A percentile compares a stretch with the other conserved stretches of the same genome.
phyloP scores from a whole-genome alignment of 2,329 filamentous ascomycete species.

The Talaromyces amestolkiae region DNA sequence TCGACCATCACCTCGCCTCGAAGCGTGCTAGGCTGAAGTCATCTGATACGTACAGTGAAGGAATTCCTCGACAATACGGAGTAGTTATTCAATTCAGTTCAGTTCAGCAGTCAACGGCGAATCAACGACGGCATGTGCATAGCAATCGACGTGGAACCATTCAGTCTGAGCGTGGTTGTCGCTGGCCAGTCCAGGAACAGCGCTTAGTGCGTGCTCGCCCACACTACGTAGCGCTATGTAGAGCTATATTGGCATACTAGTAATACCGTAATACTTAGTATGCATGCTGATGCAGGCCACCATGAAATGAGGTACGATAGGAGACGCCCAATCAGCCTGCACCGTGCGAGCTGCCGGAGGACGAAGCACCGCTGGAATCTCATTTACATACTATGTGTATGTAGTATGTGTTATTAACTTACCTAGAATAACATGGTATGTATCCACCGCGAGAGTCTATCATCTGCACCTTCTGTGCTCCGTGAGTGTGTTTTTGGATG shows the following conservation, averaged over 20 bases:
- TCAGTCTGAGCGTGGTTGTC: not conserved
- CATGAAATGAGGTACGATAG: slow-evolving; percentile 6
- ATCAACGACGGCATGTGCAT: too few relatives aligned
- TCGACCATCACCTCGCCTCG: not conserved
- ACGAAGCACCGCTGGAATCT: not conserved
- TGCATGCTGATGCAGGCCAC: slow-evolving; percentile 1
- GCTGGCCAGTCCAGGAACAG: slow-evolving; percentile 3
- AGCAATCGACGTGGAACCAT: not conserved
- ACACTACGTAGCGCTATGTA: not conserved
- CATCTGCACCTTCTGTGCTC: not conserved
- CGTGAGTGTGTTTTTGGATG: too few relatives aligned
- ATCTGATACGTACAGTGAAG: too few relatives aligned
- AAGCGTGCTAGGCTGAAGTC: not conserved
- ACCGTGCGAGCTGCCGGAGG: not conserved
- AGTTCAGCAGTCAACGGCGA: too few relatives aligned
- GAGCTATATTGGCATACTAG: too few relatives aligned
- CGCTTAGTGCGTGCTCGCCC: not conserved
- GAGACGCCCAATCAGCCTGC: slow-evolving; percentile 2
- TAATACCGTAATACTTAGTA: not conserved
- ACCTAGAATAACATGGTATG: too few relatives aligned
- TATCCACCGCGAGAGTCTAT: not conserved
- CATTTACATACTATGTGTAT: too few relatives aligned
- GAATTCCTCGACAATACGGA: not conserved
- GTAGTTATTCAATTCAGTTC: not conserved
- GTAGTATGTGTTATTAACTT: too few relatives aligned